These are phyloP conservation scores for Alternaria arborescens DNA, from an alignment of 2,329 filamentous ascomycete species.

Conservation along the genomic window DNA sequence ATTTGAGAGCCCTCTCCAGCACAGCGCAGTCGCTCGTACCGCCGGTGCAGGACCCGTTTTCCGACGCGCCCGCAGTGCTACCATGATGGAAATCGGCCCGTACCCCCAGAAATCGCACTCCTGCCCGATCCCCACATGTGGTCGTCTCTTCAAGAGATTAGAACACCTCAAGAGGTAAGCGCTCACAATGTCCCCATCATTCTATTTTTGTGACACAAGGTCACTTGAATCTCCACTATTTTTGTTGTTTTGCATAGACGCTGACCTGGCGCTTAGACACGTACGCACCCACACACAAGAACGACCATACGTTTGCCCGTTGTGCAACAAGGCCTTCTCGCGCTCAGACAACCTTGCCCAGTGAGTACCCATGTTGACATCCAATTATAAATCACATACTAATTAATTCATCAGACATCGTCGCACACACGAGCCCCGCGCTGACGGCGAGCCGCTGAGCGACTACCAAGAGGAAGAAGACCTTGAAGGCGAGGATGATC, in stretches of 20 bases:
- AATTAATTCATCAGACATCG: slow-evolving; percentile 66
- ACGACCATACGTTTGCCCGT: slow-evolving; percentile 95
- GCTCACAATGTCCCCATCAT: slow-evolving; percentile 46
- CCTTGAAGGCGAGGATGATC: slow-evolving; percentile 87
- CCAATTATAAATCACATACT: slow-evolving; percentile 29
- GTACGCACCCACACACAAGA: slow-evolving; percentile 99
- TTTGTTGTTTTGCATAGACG: slow-evolving; percentile 56
- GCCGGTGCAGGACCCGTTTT: slow-evolving; percentile 75
- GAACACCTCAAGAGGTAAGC: slow-evolving; percentile 98
- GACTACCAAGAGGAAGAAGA: slow-evolving; percentile 82
- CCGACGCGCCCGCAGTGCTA: slow-evolving; percentile 90
- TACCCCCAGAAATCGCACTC: slow-evolving; percentile 99
- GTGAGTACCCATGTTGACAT: slow-evolving; percentile 62
- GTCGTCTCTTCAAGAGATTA: slow-evolving; percentile 96
- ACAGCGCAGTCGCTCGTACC: slow-evolving; percentile 67
- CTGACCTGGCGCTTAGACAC: slow-evolving; percentile 73
- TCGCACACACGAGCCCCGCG: slow-evolving; percentile 81
- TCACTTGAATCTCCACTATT: slow-evolving; percentile 21
- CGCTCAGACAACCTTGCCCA: slow-evolving; percentile 98
- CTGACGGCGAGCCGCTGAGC: slow-evolving; percentile 69
- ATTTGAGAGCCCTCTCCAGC: slow-evolving; percentile 58
- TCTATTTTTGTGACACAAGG: slow-evolving; percentile 17
- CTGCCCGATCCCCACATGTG: slow-evolving; percentile 98
- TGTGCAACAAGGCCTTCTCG: slow-evolving; percentile 99
- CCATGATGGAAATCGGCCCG: slow-evolving; percentile 93